Evolutionary conservation across 179 eudicot genomes (phyloP), one percentile per base, ranked within the genome.

Genomic region (Vitellaria paradoxa): DNA sequence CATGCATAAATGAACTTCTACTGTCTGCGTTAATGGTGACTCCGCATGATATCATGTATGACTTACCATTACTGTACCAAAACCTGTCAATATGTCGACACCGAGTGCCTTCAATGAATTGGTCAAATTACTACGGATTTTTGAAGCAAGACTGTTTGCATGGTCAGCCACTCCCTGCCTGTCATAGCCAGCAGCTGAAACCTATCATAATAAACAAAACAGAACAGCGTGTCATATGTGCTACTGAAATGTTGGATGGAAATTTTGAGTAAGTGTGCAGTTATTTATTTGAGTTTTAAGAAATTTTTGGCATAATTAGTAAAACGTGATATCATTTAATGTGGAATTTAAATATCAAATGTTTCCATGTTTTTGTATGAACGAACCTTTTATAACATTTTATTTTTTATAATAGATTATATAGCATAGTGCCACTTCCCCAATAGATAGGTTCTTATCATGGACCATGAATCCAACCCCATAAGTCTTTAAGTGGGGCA

Each of bases 101-200:
- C 97, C 97, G 60, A 92, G 89, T 67, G 93, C 89, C 82, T 90
- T 93, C 82, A 93, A 56, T 70, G 97, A 93, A 81, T 93, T 93
- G 42, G 97, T 92, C 81, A 93, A 85, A 74, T 92, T 93, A 65
- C 76, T 82, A 15, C 98, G 88, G 53, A 93, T 93, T 78, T 93
- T 93, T 18, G 98, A 85, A 76, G 98, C 95, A 79, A 93, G 90
- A 81, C 89, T 90, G 81, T 81, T 92, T 76, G 98, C 97, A 90
- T 93, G 97, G 79, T 92, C 95, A 73, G 94, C 95, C 50, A 93
- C 97, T 21, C 85, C 91, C 84, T 92, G 93, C 81, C 98, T 93
- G 84, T 92, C 93, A 80, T 90, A 93, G 66, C 79, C 87, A 76
- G 97, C 97, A 76, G 93, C 95, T 67, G 93, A 90, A 78, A 93